Conservation (phyloP, 495 filamentous ascomycete genomes). For the Penicillium manginii region DNA sequence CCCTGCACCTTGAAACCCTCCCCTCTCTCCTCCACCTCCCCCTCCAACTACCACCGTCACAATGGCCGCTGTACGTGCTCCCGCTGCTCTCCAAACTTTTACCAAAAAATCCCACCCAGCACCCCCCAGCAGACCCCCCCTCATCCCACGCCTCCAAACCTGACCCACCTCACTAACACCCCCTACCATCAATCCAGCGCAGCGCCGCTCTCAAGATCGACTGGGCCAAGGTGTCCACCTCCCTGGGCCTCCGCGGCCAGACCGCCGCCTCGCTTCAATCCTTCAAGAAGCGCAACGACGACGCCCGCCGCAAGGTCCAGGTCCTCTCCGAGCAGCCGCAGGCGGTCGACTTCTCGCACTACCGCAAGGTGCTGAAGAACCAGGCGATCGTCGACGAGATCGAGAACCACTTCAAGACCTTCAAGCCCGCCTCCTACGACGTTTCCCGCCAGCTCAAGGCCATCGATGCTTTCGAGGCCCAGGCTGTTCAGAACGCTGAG, state of each 20-base stretch:
- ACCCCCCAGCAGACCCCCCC: neutral
- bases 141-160: constrained; percentile 6
- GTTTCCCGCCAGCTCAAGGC: constrained; percentile 90
- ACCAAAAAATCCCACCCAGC: neutral
- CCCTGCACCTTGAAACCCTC: constrained; percentile 46
- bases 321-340: constrained; percentile 77
- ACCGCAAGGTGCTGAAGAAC: constrained; percentile 93
- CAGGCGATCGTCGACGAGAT: constrained; percentile 91
- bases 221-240: constrained; percentile 89
- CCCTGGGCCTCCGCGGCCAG: constrained; percentile 93
- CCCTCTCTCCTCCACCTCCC: constrained; percentile 43
- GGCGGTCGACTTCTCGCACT: constrained; percentile 87
- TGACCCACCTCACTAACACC: constrained; percentile 42
- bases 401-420: constrained; percentile 86
- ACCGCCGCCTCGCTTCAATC: constrained; percentile 85
- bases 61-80: constrained; percentile 87
- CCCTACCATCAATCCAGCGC: constrained; percentile 64
- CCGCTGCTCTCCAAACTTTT: constrained; percentile 1
- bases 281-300: constrained; percentile 99
- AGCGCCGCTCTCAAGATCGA: constrained; percentile 99
- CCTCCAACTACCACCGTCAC: constrained; percentile 51
- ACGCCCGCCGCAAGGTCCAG: constrained; percentile 90
- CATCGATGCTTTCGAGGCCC: constrained; percentile 95
- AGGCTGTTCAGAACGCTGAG: constrained; percentile 95
- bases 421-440: constrained; percentile 92